Percentiles rank a stretch among this genome's conserved stretches.
phyloP scores from a whole-genome alignment of 1,284 basidiomycete species.

The Neonothopanus nambi region DNA sequence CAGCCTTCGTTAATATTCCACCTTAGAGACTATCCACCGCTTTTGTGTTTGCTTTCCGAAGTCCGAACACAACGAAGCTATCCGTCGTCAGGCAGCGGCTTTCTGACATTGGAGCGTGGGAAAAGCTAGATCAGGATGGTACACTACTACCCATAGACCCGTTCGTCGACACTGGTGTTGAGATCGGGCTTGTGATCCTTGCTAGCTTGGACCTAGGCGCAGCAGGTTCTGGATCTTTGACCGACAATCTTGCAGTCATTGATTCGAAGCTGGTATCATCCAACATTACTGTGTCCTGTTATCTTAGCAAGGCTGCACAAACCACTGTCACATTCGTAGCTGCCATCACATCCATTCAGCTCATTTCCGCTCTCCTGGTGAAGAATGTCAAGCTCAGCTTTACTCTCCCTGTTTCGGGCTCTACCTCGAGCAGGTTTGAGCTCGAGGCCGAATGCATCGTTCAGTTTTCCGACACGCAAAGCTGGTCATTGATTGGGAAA shows the following conservation, averaged over 20 bases:
- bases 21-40: neutral
- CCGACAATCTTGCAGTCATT: neutral
- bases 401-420: neutral
- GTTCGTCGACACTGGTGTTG: neutral
- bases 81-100: neutral
- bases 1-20: neutral
- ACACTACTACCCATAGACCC: neutral
- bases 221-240: neutral
- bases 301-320: neutral
- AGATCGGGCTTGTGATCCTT: neutral
- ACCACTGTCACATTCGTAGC: neutral
- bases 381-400: neutral
- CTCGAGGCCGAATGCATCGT: neutral
- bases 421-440: neutral
- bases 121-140: no score
- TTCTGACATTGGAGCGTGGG: neutral
- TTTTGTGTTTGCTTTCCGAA: neutral
- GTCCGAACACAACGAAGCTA: neutral
- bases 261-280: neutral
- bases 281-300: neutral
- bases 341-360: neutral
- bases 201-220: neutral
- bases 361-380: neutral
- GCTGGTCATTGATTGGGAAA: neutral
- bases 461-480: neutral